phyloP scores from a whole-genome alignment of 441 rosid genomes.

The Bruguiera hainesii region DNA sequence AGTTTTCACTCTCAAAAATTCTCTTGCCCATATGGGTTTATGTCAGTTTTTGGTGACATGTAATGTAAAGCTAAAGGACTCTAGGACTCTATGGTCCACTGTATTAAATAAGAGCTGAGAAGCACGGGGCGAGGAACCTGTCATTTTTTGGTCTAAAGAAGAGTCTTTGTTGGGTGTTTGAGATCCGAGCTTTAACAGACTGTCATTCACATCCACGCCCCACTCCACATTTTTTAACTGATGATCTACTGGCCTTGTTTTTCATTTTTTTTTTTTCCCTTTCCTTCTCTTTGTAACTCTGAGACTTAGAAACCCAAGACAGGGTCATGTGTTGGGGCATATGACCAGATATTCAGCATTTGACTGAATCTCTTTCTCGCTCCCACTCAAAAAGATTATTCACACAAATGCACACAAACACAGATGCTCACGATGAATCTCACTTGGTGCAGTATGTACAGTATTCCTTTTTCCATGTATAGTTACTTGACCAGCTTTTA shows the following conservation, averaged over 20 bases:
- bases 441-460: neutral
- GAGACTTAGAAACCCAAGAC: constrained; percentile 25
- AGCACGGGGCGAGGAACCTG: constrained; percentile 22
- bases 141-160: constrained; percentile 9
- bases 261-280: neutral
- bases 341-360: constrained; percentile 20
- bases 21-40: constrained; percentile 15
- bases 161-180: constrained; percentile 25
- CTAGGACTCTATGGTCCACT: constrained; percentile 10
- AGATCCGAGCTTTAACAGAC: constrained; percentile 51
- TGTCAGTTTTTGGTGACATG: constrained; percentile 38
- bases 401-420: neutral
- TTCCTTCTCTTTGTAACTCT: constrained; percentile 7
- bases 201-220: constrained; percentile 32
- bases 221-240: constrained; percentile 23
- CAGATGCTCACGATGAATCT: neutral
- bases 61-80: neutral
- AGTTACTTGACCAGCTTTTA: no score
- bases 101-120: neutral
- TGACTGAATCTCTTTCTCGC: constrained; percentile 29
- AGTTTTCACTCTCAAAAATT: constrained; percentile 21
- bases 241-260: neutral
- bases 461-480: neutral
- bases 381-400: neutral
- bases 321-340: constrained; percentile 24